Evolutionary conservation across 2,329 filamentous ascomycete species (phyloP).

Genomic region (Sphaerulina vaccinii): DNA sequence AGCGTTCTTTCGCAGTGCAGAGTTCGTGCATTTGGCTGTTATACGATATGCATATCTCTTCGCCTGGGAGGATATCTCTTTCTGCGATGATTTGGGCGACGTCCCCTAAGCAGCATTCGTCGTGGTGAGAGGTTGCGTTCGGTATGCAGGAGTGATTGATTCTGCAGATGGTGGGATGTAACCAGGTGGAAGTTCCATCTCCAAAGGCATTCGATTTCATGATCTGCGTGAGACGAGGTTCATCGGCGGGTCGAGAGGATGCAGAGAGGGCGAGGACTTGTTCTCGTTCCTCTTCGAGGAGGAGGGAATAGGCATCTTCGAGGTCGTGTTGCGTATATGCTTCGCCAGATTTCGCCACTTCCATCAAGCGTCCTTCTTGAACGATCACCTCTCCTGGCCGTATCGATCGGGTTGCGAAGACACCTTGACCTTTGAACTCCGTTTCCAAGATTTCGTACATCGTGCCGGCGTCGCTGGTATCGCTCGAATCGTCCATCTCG

Average conservation of each 20-base stretch:
- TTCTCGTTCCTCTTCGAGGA: neutral
- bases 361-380: conserved; percentile 13
- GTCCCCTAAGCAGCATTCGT: conserved; percentile 11
- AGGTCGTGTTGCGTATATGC: conserved; percentile 7
- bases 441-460: neutral
- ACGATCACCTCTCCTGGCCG: conserved; percentile 9
- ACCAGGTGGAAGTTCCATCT: conserved; percentile 8
- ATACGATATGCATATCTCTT: conserved; percentile 17
- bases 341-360: conserved; percentile 9
- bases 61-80: conserved; percentile 8
- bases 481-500: neutral
- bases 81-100: conserved; percentile 14
- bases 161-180: conserved; percentile 16
- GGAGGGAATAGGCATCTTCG: conserved; percentile 6
- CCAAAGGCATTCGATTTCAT: conserved; percentile 19
- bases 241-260: neutral
- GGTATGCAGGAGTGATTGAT: conserved; percentile 18
- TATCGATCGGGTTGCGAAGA: conserved; percentile 11
- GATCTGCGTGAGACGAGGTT: conserved; percentile 8
- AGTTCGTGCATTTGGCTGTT: conserved; percentile 17
- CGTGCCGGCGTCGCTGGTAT: neutral
- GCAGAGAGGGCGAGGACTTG: conserved; percentile 7
- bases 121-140: conserved; percentile 8
- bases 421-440: conserved; percentile 14
- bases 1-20: conserved; percentile 10